Evolutionary conservation across 2,329 filamentous ascomycete genomes (phyloP).

Genomic region (Thelonectria rubi): DNA sequence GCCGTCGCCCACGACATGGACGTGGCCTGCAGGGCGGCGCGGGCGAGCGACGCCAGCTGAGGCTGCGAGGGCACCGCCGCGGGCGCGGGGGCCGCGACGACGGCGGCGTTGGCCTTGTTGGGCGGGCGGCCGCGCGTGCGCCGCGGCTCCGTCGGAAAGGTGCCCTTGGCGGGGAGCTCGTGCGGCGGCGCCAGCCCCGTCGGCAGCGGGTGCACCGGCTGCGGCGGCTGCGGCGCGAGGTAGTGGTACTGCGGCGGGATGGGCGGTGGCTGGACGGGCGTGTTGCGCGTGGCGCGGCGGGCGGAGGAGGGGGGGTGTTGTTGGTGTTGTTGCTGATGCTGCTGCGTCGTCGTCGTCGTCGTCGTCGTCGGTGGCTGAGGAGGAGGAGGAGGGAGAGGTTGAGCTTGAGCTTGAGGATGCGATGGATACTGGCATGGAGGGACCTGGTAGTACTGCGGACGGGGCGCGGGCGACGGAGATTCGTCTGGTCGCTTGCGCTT

Average conservation of each 20-base stretch:
- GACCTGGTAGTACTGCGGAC: conserved; percentile 16
- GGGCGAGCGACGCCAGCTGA: conserved; percentile 11
- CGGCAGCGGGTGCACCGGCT: conserved; percentile 21
- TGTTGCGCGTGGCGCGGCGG: conserved; percentile 54
- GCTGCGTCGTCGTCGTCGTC: no score
- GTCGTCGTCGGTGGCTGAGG: no score
- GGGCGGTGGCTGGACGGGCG: conserved; percentile 45
- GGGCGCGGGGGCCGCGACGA: background rate
- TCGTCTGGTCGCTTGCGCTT: conserved; percentile 50
- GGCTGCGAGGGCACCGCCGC: conserved; percentile 10
- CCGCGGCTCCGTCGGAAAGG: conserved; percentile 26
- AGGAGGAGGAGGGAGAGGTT: no score
- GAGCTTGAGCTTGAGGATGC: conserved; percentile 17
- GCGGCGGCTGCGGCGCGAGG: conserved; percentile 19
- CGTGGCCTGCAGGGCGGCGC: conserved; percentile 18
- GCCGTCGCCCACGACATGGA: conserved; percentile 41
- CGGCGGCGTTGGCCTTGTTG: background rate
- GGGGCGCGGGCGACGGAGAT: conserved; percentile 29
- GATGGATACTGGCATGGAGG: no score
- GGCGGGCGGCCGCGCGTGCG: conserved; percentile 33
- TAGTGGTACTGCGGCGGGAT: conserved; percentile 25
- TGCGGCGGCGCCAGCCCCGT: conserved; percentile 5
- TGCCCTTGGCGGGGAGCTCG: background rate
- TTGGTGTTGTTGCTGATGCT: background rate
- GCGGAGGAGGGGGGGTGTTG: conserved; percentile 36